A percentile compares a stretch with the other conserved stretches of the same genome.
Evolutionary conservation across 179 eudicot species (phyloP).

Genomic region (Heliamphora pulchella): DNA sequence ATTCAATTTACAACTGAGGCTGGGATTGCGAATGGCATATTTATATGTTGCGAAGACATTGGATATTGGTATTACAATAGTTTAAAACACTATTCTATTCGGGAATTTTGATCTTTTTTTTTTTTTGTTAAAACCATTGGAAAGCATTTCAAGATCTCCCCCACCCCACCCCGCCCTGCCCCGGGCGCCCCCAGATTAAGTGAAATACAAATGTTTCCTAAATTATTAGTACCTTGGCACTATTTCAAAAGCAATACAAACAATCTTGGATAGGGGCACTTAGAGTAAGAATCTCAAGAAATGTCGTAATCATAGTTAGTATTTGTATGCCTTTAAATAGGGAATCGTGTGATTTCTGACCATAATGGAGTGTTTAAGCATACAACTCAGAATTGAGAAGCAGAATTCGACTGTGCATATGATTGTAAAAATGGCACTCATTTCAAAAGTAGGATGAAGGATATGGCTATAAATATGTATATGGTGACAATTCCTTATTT

Average conservation of each 20-base stretch:
- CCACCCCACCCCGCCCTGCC: too few species aligned
- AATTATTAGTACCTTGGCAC: too few species aligned
- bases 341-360: neutral
- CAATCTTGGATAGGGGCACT: neutral
- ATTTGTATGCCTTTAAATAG: too few species aligned
- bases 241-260: neutral
- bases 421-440: neutral
- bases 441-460: neutral
- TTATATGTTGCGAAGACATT: too few species aligned
- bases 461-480: neutral
- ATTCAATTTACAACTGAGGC: too few species aligned
- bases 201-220: neutral
- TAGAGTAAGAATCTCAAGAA: neutral
- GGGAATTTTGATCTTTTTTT: neutral
- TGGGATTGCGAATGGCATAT: too few species aligned
- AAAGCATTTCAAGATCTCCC: neutral
- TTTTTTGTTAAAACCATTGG: neutral
- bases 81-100: neutral
- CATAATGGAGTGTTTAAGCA: neutral
- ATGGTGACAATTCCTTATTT: too few species aligned
- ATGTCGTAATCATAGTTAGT: neutral
- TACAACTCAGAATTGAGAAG: neutral
- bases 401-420: neutral
- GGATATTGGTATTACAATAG: neutral
- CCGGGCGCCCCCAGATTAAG: neutral